Evolutionary conservation across 75 land plant species (phyloP).

Genomic region (Sequoia sempervirens): DNA sequence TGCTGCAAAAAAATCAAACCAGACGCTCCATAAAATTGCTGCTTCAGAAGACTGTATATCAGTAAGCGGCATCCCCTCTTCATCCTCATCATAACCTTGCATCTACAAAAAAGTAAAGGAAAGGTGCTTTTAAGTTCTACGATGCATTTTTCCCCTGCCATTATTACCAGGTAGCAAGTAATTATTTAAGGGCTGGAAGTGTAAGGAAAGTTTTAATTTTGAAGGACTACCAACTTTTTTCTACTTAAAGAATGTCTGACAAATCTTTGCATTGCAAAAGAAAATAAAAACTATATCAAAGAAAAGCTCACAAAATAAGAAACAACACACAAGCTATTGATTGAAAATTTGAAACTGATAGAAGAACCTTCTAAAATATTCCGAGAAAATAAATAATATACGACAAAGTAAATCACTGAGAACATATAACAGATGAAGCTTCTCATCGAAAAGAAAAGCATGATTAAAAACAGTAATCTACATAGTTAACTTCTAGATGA

Average conservation of each 20-base stretch:
- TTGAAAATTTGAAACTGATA: neutral
- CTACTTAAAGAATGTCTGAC: neutral
- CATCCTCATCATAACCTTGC: constrained; percentile 8
- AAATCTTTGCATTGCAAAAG: neutral
- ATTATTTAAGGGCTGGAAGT: neutral
- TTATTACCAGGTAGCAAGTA: neutral
- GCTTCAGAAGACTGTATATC: neutral
- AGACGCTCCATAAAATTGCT: neutral
- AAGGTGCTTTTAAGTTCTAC: neutral
- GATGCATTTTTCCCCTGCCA: neutral
- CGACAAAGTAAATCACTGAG: neutral
- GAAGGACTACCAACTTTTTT: neutral
- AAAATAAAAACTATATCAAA: neutral
- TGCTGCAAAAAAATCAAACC: constrained; percentile 25
- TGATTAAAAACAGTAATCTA: neutral
- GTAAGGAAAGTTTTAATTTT: neutral
- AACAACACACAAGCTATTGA: neutral
- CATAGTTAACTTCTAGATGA: neutral
- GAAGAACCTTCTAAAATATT: neutral
- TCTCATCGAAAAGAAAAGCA: neutral
- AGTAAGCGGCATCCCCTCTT: neutral
- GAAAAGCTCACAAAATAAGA: neutral
- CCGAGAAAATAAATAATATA: neutral
- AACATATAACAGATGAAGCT: neutral
- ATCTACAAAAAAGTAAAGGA: neutral